Percentiles rank a stretch among this genome's conserved stretches.
phyloP scores from a whole-genome alignment of 306 rosid genomes.

The Vigna unguiculata region DNA sequence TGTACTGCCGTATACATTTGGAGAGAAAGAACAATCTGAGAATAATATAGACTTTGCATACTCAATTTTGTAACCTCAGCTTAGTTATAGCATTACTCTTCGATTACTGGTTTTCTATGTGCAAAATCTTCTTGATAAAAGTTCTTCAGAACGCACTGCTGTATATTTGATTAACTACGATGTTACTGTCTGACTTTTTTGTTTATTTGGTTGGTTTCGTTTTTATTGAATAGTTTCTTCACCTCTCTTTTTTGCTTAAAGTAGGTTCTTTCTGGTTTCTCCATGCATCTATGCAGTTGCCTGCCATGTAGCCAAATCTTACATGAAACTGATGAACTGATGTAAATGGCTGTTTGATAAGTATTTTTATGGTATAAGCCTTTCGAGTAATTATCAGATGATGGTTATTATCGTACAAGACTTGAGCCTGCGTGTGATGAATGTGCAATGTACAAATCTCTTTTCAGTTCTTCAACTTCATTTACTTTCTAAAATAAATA shows the following conservation, averaged over 20 bases:
- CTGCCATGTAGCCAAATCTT: conserved; percentile 59
- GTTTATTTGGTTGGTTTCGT: conserved; percentile 11
- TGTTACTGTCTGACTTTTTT: conserved; percentile 10
- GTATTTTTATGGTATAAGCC: conserved; percentile 53
- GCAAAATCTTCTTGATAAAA: conserved; percentile 10
- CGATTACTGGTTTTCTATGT: conserved; percentile 8
- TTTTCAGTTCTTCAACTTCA: conserved; percentile 63
- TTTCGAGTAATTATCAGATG: conserved; percentile 56
- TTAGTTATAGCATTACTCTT: not conserved
- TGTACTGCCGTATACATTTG: conserved; percentile 11
- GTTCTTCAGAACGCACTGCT: conserved; percentile 18
- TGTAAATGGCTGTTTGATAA: conserved; percentile 55
- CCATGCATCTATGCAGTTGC: conserved; percentile 27
- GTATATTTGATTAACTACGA: conserved; percentile 16
- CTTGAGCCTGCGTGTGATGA: conserved; percentile 61
- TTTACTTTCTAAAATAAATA: conserved; percentile 67
- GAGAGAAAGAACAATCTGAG: conserved; percentile 12
- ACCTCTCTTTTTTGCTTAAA: not conserved
- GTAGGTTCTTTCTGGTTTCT: conserved; percentile 4
- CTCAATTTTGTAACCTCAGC: conserved; percentile 9
- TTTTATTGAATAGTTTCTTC: conserved; percentile 17
- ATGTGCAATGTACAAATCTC: conserved; percentile 52
- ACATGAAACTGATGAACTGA: conserved; percentile 72
- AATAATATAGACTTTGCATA: conserved; percentile 2
- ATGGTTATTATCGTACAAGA: conserved; percentile 65